Percentiles rank a stretch among this genome's conserved stretches.
These are phyloP conservation scores for Sanghuangporus baumii DNA, from an alignment of 1,284 basidiomycete species.

Conservation along the genomic window DNA sequence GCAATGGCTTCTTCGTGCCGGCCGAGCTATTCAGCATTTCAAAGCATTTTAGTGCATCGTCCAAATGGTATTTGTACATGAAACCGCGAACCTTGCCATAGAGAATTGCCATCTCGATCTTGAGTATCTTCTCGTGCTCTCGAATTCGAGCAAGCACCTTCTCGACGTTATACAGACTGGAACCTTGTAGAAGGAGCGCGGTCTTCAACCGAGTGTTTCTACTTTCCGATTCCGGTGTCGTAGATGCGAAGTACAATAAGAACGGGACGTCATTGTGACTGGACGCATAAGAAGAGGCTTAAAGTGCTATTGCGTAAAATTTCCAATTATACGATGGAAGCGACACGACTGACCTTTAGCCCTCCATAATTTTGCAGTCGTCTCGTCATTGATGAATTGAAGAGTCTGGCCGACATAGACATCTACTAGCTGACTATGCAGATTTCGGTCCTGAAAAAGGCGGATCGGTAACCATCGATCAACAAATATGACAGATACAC, in stretches of 20 bases:
- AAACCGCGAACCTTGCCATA: conserved; percentile 64
- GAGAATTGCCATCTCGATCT: conserved; percentile 73
- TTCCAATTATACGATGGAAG: not conserved
- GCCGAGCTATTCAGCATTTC: conserved; percentile 40
- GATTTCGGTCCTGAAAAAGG: conserved; percentile 42
- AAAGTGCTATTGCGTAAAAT: not conserved
- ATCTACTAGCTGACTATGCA: conserved; percentile 56
- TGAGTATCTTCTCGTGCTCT: conserved; percentile 47
- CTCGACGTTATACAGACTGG: conserved; percentile 57
- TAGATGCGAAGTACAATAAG: conserved; percentile 56
- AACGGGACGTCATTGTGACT: conserved; percentile 36
- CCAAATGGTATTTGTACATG: not conserved
- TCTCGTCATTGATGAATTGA: conserved; percentile 41
- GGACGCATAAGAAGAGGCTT: conserved; percentile 50
- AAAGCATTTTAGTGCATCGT: not conserved
- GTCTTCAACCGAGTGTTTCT: conserved; percentile 73
- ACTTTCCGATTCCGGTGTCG: conserved; percentile 67
- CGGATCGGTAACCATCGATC: not conserved
- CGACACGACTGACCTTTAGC: conserved; percentile 52
- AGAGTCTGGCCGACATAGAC: conserved; percentile 52
- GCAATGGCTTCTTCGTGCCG: conserved; percentile 63
- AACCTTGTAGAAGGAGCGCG: conserved; percentile 74
- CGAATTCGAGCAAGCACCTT: conserved; percentile 43
- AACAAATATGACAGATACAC: conserved; percentile 20
- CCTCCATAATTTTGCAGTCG: conserved; percentile 58